Conservation (phyloP, 306 rosid genomes). For the Glycine latifolia region DNA sequence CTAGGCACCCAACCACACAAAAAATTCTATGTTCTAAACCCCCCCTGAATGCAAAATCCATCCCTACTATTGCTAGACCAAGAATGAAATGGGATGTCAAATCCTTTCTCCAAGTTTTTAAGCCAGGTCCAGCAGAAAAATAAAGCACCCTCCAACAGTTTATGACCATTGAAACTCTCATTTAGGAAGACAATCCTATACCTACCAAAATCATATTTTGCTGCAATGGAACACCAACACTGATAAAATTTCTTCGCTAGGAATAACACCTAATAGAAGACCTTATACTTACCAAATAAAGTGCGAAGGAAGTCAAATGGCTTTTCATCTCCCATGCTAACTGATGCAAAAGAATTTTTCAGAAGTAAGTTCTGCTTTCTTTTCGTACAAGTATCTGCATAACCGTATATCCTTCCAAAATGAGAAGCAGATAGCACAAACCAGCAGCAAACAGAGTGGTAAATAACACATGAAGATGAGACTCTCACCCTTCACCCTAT, state of each 20-base stretch:
- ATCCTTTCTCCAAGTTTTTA: too few relatives aligned
- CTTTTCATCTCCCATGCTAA: slow-evolving; percentile 69
- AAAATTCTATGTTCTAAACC: too few relatives aligned
- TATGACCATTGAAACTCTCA: too few relatives aligned
- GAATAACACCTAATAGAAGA: slow-evolving; percentile 18
- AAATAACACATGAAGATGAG: slow-evolving; percentile 14
- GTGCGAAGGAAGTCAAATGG: slow-evolving; percentile 88
- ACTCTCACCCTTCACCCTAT: slow-evolving; percentile 30
- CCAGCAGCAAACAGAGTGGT: slow-evolving; percentile 35
- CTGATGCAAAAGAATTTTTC: slow-evolving; percentile 79
- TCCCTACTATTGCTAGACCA: too few relatives aligned
- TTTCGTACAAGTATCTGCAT: slow-evolving; percentile 68
- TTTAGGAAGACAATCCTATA: too few relatives aligned
- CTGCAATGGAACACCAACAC: slow-evolving; percentile 2
- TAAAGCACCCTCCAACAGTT: too few relatives aligned
- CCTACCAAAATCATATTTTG: slow-evolving; percentile 7
- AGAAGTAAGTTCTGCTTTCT: slow-evolving; percentile 50
- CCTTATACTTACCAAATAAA: slow-evolving; percentile 68
- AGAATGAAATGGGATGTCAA: too few relatives aligned
- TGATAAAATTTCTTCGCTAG: slow-evolving; percentile 7
- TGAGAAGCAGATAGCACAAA: slow-evolving; percentile 38
- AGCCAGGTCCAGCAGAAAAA: too few relatives aligned
- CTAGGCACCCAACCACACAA: too few relatives aligned
- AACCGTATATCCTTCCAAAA: slow-evolving; percentile 53
- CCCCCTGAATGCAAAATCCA: too few relatives aligned